Evolutionary conservation across 768 basidiomycete genomes (phyloP).

Genomic region (Hygrocybe punicea): DNA sequence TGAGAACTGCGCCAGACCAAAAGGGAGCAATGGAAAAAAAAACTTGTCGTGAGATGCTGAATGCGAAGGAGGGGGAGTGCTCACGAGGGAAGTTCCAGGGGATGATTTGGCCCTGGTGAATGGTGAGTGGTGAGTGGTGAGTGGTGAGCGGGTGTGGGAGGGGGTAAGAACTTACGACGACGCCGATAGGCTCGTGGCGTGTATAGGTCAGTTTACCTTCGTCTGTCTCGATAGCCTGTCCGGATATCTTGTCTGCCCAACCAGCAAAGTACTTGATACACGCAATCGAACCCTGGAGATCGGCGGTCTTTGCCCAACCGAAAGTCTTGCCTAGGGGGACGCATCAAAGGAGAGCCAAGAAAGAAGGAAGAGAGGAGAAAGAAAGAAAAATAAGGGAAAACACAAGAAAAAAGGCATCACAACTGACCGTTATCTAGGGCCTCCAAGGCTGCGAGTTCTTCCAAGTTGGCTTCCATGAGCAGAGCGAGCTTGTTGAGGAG

Average conservation of each 20-base stretch:
- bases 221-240: constrained; percentile 43
- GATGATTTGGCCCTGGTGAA: constrained; percentile 34
- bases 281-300: constrained; percentile 43
- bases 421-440: constrained; percentile 65
- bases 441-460: constrained; percentile 64
- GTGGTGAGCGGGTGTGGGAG: background rate
- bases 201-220: constrained; percentile 56
- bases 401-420: constrained; percentile 12
- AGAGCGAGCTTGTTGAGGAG: constrained; percentile 56
- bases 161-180: constrained; percentile 30
- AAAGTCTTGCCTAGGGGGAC: constrained; percentile 48
- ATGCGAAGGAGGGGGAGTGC: constrained; percentile 14
- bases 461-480: constrained; percentile 53
- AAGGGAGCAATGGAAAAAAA: background rate
- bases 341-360: background rate
- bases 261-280: constrained; percentile 52
- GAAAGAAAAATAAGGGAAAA: background rate
- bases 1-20: too few species aligned
- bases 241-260: constrained; percentile 51
- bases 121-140: background rate
- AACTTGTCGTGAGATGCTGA: background rate
- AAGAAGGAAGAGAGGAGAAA: too few species aligned
- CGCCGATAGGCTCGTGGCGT: constrained; percentile 58
- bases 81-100: constrained; percentile 64
- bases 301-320: constrained; percentile 43